Evolutionary conservation across 768 basidiomycete genomes (phyloP).

Genomic region (Thelephora aurantiotincta): DNA sequence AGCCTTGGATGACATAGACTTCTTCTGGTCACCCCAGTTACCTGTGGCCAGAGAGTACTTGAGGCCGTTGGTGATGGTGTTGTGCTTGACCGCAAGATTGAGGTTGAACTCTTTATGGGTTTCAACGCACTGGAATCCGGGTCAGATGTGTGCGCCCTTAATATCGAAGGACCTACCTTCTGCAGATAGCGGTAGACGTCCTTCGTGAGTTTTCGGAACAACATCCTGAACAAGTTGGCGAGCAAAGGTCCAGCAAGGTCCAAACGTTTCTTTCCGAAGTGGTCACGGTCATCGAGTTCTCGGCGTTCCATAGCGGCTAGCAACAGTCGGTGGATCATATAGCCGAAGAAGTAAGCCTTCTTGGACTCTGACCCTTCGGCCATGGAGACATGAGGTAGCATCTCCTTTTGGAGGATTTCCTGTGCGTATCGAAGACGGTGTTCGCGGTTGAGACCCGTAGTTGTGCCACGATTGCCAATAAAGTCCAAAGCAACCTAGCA

Average conservation of each 20-base stretch:
- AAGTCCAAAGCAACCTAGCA: conserved; percentile 73
- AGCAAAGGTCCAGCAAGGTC: conserved; percentile 93
- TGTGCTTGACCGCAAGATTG: conserved; percentile 83
- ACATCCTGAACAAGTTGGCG: conserved; percentile 94
- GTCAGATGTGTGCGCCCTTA: conserved; percentile 1
- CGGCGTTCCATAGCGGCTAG: conserved; percentile 88
- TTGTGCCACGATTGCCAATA: conserved; percentile 95
- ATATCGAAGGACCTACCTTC: conserved; percentile 44
- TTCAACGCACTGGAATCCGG: conserved; percentile 70
- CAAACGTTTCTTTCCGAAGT: conserved; percentile 96
- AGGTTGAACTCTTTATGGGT: conserved; percentile 91
- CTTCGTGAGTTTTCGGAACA: conserved; percentile 92
- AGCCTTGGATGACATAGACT: conserved; percentile 94
- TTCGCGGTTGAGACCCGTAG: conserved; percentile 82
- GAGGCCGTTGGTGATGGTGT: conserved; percentile 94
- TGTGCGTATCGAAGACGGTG: conserved; percentile 92
- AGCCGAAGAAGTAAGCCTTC: conserved; percentile 99
- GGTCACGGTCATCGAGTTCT: conserved; percentile 97
- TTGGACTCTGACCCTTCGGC: conserved; percentile 91
- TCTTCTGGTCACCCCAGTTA: conserved; percentile 99
- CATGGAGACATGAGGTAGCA: conserved; percentile 96
- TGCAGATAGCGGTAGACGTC: conserved; percentile 96
- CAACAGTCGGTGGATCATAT: conserved; percentile 95
- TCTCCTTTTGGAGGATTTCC: conserved; percentile 97
- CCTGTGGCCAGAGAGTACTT: conserved; percentile 97